Conservation (phyloP, 805 yeast genomes). For the Lipomyces yamadae region DNA sequence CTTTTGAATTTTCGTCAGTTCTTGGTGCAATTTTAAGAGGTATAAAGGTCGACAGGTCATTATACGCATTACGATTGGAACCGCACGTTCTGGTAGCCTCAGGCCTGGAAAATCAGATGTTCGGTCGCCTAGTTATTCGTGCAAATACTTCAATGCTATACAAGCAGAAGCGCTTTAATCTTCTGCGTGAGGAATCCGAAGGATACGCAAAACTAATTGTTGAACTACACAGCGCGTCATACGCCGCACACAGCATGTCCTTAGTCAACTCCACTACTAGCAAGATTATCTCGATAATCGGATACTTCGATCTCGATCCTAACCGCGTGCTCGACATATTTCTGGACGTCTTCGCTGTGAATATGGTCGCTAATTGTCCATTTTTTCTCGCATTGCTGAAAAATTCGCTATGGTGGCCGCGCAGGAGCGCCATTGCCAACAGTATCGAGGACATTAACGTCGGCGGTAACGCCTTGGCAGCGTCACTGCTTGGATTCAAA, state of each 20-base stretch:
- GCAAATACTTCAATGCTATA: constrained; percentile 54
- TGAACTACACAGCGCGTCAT: constrained; percentile 34
- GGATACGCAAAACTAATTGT: constrained; percentile 69
- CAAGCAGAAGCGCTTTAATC: constrained; percentile 61
- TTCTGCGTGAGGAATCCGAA: constrained; percentile 73
- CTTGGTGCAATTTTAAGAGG: constrained; percentile 33
- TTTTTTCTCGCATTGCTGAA: constrained; percentile 58
- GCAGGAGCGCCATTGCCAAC: constrained; percentile 6
- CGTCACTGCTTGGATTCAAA: constrained; percentile 59
- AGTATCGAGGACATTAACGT: constrained; percentile 8
- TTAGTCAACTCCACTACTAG: constrained; percentile 48
- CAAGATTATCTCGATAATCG: constrained; percentile 64
- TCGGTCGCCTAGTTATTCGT: constrained; percentile 48
- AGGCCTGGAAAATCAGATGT: constrained; percentile 30
- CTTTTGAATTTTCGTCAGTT: constrained; percentile 17
- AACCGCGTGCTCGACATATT: constrained; percentile 67
- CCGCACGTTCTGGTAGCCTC: constrained; percentile 27
- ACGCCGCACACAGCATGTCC: constrained; percentile 41
- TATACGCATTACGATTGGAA: constrained; percentile 41
- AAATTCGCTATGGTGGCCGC: constrained; percentile 72
- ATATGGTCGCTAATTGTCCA: constrained; percentile 51
- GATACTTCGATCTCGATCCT: constrained; percentile 77
- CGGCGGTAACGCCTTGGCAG: constrained; percentile 64
- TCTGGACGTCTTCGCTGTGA: constrained; percentile 57
- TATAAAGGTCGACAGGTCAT: constrained; percentile 38